Percentiles rank a stretch among this genome's conserved stretches.
These are phyloP conservation scores for Pichia sp. DNA, from an alignment of 1,139 yeast species.

Conservation along the genomic window DNA sequence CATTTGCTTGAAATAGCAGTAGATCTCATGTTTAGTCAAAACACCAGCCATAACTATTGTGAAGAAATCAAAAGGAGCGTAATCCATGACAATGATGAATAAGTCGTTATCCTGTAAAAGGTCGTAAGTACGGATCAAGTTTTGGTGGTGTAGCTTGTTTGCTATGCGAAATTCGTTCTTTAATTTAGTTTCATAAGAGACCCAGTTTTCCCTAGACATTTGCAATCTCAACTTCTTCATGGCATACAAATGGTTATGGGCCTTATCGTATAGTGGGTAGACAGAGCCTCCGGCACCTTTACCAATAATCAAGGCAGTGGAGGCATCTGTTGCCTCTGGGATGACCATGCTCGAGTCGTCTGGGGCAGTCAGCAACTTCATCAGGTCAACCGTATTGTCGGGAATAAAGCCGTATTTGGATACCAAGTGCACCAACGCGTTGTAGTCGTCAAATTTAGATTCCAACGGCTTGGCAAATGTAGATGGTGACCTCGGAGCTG, in stretches of 20 bases:
- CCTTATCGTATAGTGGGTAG: conserved; percentile 29
- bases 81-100: conserved; percentile 69
- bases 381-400: conserved; percentile 33
- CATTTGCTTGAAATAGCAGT: conserved; percentile 68
- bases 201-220: conserved; percentile 47
- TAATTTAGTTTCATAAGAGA: conserved; percentile 59
- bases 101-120: conserved; percentile 49
- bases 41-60: conserved; percentile 72
- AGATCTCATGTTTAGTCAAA: conserved; percentile 53
- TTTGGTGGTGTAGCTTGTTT: conserved; percentile 54
- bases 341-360: conserved; percentile 1
- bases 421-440: conserved; percentile 21
- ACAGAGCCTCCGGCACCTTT: conserved; percentile 81
- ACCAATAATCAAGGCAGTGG: conserved; percentile 39
- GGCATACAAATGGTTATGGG: conserved; percentile 49
- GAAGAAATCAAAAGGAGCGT: conserved; percentile 70
- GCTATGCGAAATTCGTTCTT: conserved; percentile 64
- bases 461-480: not conserved
- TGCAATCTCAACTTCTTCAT: conserved; percentile 64
- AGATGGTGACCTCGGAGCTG: not conserved
- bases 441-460: conserved; percentile 18
- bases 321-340: conserved; percentile 31
- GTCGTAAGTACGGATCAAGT: conserved; percentile 62
- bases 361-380: conserved; percentile 5
- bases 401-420: conserved; percentile 54